Percentiles rank a stretch among this genome's conserved stretches.
Evolutionary conservation across 805 yeast species (phyloP).

Genomic region (Groenewaldozyma tartarivorans): DNA sequence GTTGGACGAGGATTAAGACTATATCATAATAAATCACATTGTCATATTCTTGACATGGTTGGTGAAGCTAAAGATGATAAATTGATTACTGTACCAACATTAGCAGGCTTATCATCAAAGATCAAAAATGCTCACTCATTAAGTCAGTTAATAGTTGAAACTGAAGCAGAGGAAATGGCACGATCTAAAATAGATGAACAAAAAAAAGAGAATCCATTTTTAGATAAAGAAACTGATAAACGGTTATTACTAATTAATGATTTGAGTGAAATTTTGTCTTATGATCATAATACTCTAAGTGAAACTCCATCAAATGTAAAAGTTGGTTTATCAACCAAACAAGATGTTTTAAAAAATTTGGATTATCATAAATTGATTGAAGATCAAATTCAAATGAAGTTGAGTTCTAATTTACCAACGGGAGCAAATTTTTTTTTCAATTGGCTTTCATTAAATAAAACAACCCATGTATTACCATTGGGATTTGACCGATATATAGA

Average conservation of each 20-base stretch:
- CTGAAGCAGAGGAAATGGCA: not conserved
- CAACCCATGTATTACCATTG: not conserved
- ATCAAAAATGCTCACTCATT: not conserved
- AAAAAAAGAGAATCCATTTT: too few species aligned
- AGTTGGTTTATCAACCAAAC: not conserved
- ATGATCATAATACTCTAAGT: not conserved
- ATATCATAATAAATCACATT: slow-evolving; percentile 49
- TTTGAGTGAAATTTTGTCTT: not conserved
- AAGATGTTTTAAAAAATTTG: not conserved
- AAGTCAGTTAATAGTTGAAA: slow-evolving; percentile 5
- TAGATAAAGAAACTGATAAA: not conserved
- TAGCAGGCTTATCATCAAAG: slow-evolving; percentile 22
- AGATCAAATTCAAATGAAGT: not conserved
- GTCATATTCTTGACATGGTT: slow-evolving; percentile 75
- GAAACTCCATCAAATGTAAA: not conserved
- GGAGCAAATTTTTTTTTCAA: not conserved
- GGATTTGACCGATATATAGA: not conserved
- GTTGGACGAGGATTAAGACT: slow-evolving; percentile 79
- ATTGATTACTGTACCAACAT: slow-evolving; percentile 45
- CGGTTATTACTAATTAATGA: not conserved
- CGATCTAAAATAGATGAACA: not conserved
- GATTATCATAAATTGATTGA: not conserved
- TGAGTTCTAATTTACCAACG: not conserved
- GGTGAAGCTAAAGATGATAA: slow-evolving; percentile 37
- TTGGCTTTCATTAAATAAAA: not conserved